Evolutionary conservation across 2,329 filamentous ascomycete species (phyloP).

Genomic region (Colletotrichum sojae): DNA sequence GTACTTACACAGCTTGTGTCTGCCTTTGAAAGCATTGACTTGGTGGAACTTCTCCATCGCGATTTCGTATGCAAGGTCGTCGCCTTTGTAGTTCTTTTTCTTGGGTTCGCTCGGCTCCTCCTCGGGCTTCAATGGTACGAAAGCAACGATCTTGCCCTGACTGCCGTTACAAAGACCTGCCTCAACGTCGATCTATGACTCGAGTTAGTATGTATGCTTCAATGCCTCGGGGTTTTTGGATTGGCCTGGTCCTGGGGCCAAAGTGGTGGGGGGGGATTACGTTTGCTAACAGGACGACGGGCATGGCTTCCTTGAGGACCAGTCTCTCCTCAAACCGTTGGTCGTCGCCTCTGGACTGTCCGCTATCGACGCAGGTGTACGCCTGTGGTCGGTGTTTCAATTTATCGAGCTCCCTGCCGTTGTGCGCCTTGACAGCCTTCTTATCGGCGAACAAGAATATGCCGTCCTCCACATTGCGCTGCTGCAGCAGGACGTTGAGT

Average conservation of each 20-base stretch:
- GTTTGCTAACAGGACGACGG: slow-evolving; percentile 8
- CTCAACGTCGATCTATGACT: not conserved
- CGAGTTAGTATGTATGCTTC: not conserved
- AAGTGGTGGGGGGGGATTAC: not conserved
- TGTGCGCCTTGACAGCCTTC: not conserved
- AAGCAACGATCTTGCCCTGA: not conserved
- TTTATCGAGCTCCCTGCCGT: not conserved
- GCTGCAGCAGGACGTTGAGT: slow-evolving; percentile 59
- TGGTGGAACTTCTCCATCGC: not conserved
- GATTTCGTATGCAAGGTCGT: not conserved
- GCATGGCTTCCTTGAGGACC: not conserved
- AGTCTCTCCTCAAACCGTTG: not conserved
- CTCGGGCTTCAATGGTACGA: not conserved
- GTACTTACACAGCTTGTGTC: not conserved
- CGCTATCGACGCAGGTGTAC: not conserved
- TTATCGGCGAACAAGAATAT: not conserved
- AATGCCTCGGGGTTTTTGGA: not conserved
- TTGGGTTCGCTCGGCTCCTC: not conserved
- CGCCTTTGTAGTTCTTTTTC: not conserved
- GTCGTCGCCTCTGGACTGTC: not conserved
- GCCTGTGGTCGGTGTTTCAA: not conserved
- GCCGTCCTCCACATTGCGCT: slow-evolving; percentile 48
- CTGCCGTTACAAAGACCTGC: slow-evolving; percentile 8
- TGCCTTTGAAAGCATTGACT: not conserved
- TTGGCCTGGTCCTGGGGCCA: not conserved